phyloP scores from a whole-genome alignment of 2,329 filamentous ascomycete genomes.

The Fusarium coicis region DNA sequence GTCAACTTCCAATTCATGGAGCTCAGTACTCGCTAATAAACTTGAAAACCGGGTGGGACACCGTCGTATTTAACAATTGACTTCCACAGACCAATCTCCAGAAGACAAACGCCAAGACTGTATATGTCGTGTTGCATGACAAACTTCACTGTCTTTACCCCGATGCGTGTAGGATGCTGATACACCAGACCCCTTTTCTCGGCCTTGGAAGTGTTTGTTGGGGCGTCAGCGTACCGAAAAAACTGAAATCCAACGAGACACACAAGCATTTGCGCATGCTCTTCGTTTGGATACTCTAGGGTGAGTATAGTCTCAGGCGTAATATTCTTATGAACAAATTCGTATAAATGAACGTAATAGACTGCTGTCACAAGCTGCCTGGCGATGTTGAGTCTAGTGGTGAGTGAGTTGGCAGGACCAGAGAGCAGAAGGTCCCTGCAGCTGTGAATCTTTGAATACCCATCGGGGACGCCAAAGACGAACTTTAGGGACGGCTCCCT shows the following conservation, averaged over 20 bases:
- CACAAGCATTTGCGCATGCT: neutral
- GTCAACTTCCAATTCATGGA: no score
- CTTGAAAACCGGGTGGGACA: no score
- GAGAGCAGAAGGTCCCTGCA: neutral
- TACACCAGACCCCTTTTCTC: neutral
- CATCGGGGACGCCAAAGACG: neutral
- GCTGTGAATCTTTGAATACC: neutral
- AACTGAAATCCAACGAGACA: neutral
- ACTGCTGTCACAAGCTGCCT: neutral
- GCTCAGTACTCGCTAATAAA: no score
- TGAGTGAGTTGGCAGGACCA: neutral
- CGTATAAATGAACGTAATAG: neutral
- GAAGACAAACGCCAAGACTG: neutral
- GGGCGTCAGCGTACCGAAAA: neutral
- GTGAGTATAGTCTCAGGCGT: neutral
- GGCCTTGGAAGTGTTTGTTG: neutral
- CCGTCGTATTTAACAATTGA: no score
- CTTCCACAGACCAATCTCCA: neutral
- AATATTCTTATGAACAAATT: neutral
- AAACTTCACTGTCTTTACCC: neutral
- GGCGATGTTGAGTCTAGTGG: neutral
- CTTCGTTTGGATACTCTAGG: no score
- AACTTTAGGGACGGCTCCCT: neutral
- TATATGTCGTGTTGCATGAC: constrained; percentile 3
- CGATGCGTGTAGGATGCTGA: neutral